These are phyloP conservation scores for Aureobasidium sp. DNA, from an alignment of 2,329 filamentous ascomycete species.

Conservation along the genomic window DNA sequence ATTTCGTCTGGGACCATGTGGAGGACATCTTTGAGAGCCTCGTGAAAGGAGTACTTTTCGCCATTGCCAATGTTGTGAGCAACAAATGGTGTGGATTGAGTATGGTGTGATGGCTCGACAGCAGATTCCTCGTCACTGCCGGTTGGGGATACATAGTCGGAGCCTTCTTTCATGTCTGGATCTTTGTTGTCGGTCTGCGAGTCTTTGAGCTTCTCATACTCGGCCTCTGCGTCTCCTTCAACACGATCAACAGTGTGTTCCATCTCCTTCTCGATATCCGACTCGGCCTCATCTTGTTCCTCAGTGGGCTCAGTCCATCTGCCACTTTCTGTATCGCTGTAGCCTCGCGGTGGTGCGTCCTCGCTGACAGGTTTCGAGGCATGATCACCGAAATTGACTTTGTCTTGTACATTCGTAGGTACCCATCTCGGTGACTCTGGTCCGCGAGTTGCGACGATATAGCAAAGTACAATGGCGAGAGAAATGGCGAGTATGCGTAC, in stretches of 20 bases:
- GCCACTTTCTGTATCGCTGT: neutral
- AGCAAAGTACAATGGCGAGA: slow-evolving; percentile 5
- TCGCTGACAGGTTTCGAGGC: neutral
- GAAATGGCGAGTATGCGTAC: slow-evolving; percentile 8
- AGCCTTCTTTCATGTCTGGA: neutral
- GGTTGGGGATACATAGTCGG: neutral
- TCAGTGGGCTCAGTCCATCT: neutral
- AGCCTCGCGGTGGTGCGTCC: neutral
- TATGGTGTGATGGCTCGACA: slow-evolving; percentile 4
- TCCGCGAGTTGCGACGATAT: slow-evolving; percentile 1
- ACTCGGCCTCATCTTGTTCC: neutral
- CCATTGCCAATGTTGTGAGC: slow-evolving; percentile 11
- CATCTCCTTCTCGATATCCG: neutral
- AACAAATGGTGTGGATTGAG: neutral
- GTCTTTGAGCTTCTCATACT: slow-evolving; percentile 12
- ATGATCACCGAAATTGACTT: neutral
- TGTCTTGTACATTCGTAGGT: neutral
- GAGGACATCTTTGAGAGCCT: slow-evolving; percentile 20
- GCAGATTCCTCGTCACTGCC: neutral
- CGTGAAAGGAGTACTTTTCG: slow-evolving; percentile 5
- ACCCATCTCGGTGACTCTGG: slow-evolving; percentile 1
- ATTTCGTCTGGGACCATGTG: slow-evolving; percentile 29
- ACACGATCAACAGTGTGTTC: slow-evolving; percentile 1
- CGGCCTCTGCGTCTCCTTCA: slow-evolving; percentile 5
- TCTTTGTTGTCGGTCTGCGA: slow-evolving; percentile 6